These are phyloP conservation scores for Combretum micranthum DNA, from an alignment of 345 rosid species.

Conservation along the genomic window DNA sequence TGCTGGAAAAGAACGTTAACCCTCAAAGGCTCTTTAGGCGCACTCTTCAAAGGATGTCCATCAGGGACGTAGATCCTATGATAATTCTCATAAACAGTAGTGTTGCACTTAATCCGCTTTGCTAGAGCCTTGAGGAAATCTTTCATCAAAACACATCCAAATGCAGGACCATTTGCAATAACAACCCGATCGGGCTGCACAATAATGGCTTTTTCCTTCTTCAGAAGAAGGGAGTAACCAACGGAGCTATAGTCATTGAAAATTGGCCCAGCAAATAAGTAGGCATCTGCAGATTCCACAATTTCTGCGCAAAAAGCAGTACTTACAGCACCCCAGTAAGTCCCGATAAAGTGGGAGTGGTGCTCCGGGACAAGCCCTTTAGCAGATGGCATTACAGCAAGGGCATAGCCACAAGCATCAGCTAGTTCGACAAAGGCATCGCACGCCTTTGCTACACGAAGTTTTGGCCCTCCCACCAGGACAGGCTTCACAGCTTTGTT, in stretches of 20 bases:
- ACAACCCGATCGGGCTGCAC: slow-evolving; percentile 52
- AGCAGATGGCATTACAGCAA: slow-evolving; percentile 53
- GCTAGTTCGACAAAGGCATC: slow-evolving; percentile 40
- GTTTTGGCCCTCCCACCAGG: slow-evolving; percentile 47
- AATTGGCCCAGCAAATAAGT: slow-evolving; percentile 48
- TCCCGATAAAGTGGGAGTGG: slow-evolving; percentile 48
- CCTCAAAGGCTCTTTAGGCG: slow-evolving; percentile 31
- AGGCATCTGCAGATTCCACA: slow-evolving; percentile 57
- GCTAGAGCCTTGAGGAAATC: slow-evolving; percentile 41
- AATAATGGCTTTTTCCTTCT: slow-evolving; percentile 43
- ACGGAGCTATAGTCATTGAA: slow-evolving; percentile 48
- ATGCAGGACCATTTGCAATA: slow-evolving; percentile 40
- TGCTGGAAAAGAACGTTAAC: slow-evolving; percentile 44
- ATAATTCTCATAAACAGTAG: slow-evolving; percentile 41
- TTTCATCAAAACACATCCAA: slow-evolving; percentile 46
- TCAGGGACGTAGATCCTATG: slow-evolving; percentile 41
- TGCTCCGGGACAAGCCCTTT: slow-evolving; percentile 54
- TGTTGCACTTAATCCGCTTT: slow-evolving; percentile 30
- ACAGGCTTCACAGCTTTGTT: slow-evolving; percentile 62
- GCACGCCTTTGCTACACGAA: slow-evolving; percentile 36
- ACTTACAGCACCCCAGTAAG: slow-evolving; percentile 54
- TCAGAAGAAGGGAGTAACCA: slow-evolving; percentile 45
- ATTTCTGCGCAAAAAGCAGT: slow-evolving; percentile 46
- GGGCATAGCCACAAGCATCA: slow-evolving; percentile 39
- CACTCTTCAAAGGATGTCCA: slow-evolving; percentile 29